Evolutionary conservation across 352 stramenopile species (phyloP), one percentile per base, ranked within the genome.

Genomic region (Phytophthora agathidicida): DNA sequence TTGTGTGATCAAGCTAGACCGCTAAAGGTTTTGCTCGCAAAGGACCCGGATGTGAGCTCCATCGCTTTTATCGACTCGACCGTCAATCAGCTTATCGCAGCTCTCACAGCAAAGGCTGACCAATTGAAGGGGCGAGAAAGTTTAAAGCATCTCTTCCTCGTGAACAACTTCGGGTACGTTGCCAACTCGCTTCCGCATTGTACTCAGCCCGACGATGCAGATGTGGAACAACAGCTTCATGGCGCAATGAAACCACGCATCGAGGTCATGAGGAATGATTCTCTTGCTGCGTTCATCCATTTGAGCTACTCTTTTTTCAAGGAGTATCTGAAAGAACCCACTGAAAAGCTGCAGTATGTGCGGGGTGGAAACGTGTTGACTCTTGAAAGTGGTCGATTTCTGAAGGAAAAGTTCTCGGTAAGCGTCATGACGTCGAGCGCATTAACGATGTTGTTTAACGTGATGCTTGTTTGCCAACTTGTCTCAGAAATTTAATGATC

Each of bases 81-180:
- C 3, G 47, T 94, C 13, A 89, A 81, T 58, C 84, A 94, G 47
- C 61, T 94, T 3, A 66, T 89, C 5, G 77, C 88, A 26, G 60
- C 71, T 23, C 63, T 94, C 8, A 71, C 78, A 38, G 37, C 61
- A 9, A 91, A 89, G 39, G 77, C 59, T 8, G 56, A 75, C 0
- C 73, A 82, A 35, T 60, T 79, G 24, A 90, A 89, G 63, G 74
- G 68, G 2, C 76, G 81, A 54, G 57, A 63, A 16, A 76, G 86
- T 14, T 58, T 92, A 16, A 88, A 86, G 37, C 72, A 80, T 14
- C 68, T 98, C n/a, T 98, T 98, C 60, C 80, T 98, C 22, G 86
- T 93, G 33, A 98, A 98, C 75, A 98, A 98, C 61, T 94, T 88
- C 13, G 91, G 89, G 35, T 98, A 96, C 59, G 72, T 98, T 11